Evolutionary conservation across 2,329 filamentous ascomycete genomes (phyloP), one percentile per base, ranked within the genome.

Genomic region (Zymoseptoria passerinii): DNA sequence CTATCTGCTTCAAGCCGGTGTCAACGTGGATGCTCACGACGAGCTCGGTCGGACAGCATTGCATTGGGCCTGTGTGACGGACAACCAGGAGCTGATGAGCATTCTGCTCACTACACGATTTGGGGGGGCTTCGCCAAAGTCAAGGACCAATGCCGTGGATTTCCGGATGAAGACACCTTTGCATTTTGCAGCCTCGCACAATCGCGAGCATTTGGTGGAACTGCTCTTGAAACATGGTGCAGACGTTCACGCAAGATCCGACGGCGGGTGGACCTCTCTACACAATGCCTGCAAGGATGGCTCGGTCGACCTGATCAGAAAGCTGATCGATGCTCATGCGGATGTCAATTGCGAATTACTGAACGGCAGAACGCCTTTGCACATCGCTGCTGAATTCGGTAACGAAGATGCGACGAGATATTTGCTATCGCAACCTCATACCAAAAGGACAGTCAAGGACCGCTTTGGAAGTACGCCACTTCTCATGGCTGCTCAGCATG

Each of bases 221-320:
- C 74, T 96, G 52, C 92, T 96, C 65, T 76, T 97, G 61, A 85
- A 91, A 66, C 96, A 92, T 92, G 92, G 92, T 54, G 92, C 94
- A 49, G 92, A 91, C 71, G 89, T 96, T 8, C 89, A 95, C 73
- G 87, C 89, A 48, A 85, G 83, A 40, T 94, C 97, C 67, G 90
- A 96, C 72, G 88, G 92, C 64, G 92, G 92, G 28, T 92, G 96
- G 73, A 95, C 92, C 0, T 90, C 92, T 3, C 77, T 99, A 65
- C 94, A 99, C 71, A 61, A 65, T 56, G 58, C 65, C 53, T 63
- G 62, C n/a, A 57, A 57, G 9, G 56, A 61, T 7, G 61, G 56
- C 23, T 57, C 60, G 3, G 23, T 28, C n/a, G 35, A 59, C 10
- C 54, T 67, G 13, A 59, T 69, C 6, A 58, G 63, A 35, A 54